These are phyloP conservation scores for Geopyxis carbonaria DNA, from an alignment of 495 filamentous ascomycete genomes.

Conservation along the genomic window DNA sequence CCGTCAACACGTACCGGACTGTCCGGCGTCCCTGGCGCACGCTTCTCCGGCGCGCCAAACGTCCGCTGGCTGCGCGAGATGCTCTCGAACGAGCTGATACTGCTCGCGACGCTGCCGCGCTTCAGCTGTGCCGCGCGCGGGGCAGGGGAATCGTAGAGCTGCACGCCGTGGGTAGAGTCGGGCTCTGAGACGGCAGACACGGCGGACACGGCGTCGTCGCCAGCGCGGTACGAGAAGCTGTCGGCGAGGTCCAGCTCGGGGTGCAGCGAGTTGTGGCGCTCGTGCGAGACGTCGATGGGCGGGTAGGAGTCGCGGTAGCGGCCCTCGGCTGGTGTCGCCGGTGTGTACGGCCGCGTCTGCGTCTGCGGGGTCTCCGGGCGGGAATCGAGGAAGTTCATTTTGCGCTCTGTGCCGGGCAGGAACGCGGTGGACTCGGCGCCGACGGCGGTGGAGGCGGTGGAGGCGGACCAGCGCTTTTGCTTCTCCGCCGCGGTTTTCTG, in stretches of 20 bases:
- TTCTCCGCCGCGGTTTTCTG: constrained; percentile 1
- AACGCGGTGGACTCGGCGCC: constrained; percentile 2
- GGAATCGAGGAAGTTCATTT: constrained; percentile 11
- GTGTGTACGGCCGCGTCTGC: not conserved
- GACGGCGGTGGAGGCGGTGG: constrained; percentile 2
- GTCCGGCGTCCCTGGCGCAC: not conserved
- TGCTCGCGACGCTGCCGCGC: constrained; percentile 1
- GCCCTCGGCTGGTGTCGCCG: not conserved
- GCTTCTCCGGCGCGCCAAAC: not conserved
- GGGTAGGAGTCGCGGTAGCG: not conserved
- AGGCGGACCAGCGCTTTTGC: constrained; percentile 10
- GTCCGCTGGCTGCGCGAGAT: not conserved
- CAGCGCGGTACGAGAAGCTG: no score
- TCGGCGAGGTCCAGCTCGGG: no score
- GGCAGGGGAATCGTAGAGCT: no score
- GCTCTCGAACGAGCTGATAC: not conserved
- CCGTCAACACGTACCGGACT: no score
- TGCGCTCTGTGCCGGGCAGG: constrained; percentile 7
- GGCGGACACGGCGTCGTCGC: no score
- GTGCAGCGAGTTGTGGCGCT: no score
- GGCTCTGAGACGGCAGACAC: no score
- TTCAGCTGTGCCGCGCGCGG: no score
- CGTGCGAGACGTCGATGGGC: no score
- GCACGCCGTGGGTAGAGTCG: no score
- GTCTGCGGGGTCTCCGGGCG: constrained; percentile 8